phyloP scores from a whole-genome alignment of 2,329 filamentous ascomycete species.

The Epichloe sp. region DNA sequence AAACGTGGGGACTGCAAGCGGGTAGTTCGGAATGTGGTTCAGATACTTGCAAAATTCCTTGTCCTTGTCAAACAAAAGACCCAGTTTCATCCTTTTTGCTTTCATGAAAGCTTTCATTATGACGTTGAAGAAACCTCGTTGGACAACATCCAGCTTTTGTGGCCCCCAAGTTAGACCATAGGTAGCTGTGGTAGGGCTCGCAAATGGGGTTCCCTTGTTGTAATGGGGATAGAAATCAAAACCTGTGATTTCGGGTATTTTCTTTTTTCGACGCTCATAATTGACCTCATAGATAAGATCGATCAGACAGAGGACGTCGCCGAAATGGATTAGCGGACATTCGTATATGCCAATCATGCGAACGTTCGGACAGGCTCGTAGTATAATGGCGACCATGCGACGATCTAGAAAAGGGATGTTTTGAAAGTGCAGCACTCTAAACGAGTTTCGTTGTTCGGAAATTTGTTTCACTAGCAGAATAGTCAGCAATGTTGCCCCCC shows the following conservation, averaged over 20 bases:
- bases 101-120: conserved; percentile 23
- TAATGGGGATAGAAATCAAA: conserved; percentile 24
- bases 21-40: conserved; percentile 15
- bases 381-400: conserved; percentile 21
- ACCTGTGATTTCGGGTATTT: conserved; percentile 9
- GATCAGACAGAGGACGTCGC: conserved; percentile 20
- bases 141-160: conserved; percentile 13
- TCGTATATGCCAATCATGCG: conserved; percentile 23
- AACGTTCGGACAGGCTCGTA: conserved; percentile 19
- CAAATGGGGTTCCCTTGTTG: conserved; percentile 15
- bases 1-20: conserved; percentile 17
- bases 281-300: conserved; percentile 26
- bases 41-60: conserved; percentile 19
- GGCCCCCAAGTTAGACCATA: conserved; percentile 21
- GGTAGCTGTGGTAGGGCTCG: conserved; percentile 1
- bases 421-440: conserved; percentile 18
- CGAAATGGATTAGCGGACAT: conserved; percentile 24
- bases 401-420: conserved; percentile 19
- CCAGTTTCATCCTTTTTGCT: conserved; percentile 15
- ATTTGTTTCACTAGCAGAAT: conserved; percentile 14
- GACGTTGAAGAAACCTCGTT: conserved; percentile 21
- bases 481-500: background rate
- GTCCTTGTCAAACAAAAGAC: conserved; percentile 17
- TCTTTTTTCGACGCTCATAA: conserved; percentile 6
- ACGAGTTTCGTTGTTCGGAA: conserved; percentile 5